A percentile compares a stretch with the other conserved stretches of the same genome.
These are phyloP conservation scores for Capsicum rhomboideum DNA, from an alignment of 257 asterid species.

Conservation along the genomic window DNA sequence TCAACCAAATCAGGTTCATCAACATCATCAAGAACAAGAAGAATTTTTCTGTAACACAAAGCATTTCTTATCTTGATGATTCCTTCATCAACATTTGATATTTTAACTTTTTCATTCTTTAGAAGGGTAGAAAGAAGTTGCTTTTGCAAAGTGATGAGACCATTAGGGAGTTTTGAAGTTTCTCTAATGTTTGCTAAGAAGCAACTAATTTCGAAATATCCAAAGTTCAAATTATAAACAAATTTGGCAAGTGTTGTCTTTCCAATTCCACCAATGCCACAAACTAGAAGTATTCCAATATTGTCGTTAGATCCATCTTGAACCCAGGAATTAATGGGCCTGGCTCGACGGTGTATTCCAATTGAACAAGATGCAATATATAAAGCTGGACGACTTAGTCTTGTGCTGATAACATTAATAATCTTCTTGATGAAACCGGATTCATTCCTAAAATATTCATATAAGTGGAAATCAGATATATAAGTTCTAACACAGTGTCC, in stretches of 20 bases:
- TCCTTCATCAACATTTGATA: slow-evolving; percentile 13
- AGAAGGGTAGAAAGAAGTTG: slow-evolving; percentile 10
- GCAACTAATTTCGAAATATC: slow-evolving; percentile 10
- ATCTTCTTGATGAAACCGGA: neutral
- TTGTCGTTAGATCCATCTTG: neutral
- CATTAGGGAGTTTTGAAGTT: slow-evolving; percentile 2
- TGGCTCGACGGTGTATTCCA: neutral
- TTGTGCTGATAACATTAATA: neutral
- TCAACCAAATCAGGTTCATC: slow-evolving; percentile 15
- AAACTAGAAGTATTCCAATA: neutral
- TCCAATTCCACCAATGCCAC: slow-evolving; percentile 15
- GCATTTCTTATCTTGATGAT: slow-evolving; percentile 8
- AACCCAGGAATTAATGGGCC: slow-evolving; percentile 3
- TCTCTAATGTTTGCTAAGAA: slow-evolving; percentile 13
- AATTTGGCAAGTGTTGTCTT: slow-evolving; percentile 21
- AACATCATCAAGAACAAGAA: slow-evolving; percentile 18
- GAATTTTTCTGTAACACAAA: neutral
- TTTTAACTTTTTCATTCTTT: neutral
- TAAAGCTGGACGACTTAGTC: neutral
- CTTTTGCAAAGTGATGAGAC: slow-evolving; percentile 6
- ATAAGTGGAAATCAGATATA: no score
- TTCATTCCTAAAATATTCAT: neutral
- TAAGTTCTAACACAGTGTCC: no score
- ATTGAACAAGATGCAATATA: neutral
- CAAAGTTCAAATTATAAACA: slow-evolving; percentile 13